phyloP scores from a whole-genome alignment of 164 flowering plant genomes.

The Sextonia rubra region DNA sequence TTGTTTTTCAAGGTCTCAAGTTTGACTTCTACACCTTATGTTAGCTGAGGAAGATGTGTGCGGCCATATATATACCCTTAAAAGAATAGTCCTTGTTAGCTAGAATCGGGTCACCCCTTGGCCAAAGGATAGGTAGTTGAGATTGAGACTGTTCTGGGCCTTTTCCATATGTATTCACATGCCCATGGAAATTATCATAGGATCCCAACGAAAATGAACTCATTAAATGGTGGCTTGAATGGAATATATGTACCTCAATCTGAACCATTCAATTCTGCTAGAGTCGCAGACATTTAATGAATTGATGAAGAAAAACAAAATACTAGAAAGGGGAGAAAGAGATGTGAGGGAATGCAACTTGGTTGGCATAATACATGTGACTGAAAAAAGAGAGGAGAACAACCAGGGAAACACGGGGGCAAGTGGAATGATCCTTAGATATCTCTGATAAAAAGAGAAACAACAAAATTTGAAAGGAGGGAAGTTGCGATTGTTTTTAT shows the following conservation, averaged over 20 bases:
- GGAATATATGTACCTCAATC: background rate
- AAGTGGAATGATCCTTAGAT: background rate
- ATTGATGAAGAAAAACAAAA: no score
- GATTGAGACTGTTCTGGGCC: background rate
- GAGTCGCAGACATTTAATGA: no score
- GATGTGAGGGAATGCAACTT: no score
- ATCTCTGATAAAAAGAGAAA: background rate
- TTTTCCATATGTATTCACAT: background rate
- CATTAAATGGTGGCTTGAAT: background rate
- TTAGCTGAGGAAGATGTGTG: no score
- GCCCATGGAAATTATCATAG: background rate
- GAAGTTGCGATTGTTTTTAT: background rate
- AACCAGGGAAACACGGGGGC: background rate
- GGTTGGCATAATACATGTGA: no score
- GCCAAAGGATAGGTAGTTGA: background rate
- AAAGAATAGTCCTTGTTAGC: no score
- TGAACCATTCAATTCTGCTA: background rate
- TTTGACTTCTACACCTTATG: no score
- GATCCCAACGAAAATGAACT: no score
- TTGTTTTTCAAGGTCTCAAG: no score
- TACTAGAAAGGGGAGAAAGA: no score
- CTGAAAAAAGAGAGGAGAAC: background rate
- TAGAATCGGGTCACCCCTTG: no score
- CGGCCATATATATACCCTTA: no score
- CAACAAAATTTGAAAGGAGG: background rate